Evolutionary conservation across 257 asterid genomes (phyloP).

Genomic region (Thymus quinquecostatus): DNA sequence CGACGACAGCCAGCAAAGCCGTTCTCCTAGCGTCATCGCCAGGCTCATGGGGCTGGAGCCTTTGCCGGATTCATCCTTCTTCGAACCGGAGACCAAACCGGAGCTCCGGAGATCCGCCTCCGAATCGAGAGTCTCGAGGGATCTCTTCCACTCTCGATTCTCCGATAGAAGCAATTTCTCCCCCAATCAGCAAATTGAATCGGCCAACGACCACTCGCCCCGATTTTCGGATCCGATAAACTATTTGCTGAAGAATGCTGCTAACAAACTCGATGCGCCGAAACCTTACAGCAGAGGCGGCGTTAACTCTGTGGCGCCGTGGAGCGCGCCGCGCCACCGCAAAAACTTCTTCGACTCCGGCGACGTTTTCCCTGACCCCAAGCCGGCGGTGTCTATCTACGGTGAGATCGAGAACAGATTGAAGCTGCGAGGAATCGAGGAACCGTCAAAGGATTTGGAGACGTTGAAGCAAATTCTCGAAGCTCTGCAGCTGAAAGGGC

Average conservation of each 20-base stretch:
- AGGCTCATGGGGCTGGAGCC: constrained; percentile 93
- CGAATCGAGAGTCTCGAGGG: constrained; percentile 81
- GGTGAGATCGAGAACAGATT: constrained; percentile 75
- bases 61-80: constrained; percentile 50
- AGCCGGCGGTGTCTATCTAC: constrained; percentile 47
- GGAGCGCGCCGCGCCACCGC: constrained; percentile 65
- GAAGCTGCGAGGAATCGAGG: constrained; percentile 75
- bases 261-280: constrained; percentile 33
- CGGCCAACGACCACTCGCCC: constrained; percentile 33
- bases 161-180: constrained; percentile 42
- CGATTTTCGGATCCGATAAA: constrained; percentile 41
- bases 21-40: constrained; percentile 82
- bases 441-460: constrained; percentile 80
- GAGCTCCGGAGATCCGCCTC: constrained; percentile 93
- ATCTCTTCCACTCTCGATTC: constrained; percentile 64
- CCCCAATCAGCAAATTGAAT: constrained; percentile 29
- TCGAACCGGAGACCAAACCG: constrained; percentile 50
- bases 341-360: constrained; percentile 71
- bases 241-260: constrained; percentile 36
- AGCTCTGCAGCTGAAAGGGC: constrained; percentile 93
- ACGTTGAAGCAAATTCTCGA: constrained; percentile 86
- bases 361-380: constrained; percentile 84
- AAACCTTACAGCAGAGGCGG: constrained; percentile 48
- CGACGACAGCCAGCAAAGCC: constrained; percentile 54
- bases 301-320: constrained; percentile 41